Base-by-base conservation (phyloP, 164 flowering plant species). In the Litsea cubeba region DNA sequence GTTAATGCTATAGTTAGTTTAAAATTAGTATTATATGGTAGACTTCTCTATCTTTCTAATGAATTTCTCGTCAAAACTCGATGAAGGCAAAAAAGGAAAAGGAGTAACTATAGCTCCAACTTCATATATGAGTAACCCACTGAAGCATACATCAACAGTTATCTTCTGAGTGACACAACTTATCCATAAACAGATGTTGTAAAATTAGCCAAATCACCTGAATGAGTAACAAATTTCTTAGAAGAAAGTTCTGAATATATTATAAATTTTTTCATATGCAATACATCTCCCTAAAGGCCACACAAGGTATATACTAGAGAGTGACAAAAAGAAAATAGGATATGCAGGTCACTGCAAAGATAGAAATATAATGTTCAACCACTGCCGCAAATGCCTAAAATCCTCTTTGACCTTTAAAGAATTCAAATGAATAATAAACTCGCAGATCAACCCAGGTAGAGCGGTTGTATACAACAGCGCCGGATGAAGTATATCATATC, bases 341-440 rank as follows among this genome's bases (percentile, higher is more conserved):
- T 28, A 28, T 35, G 25, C 62, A 17, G 5, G 4, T 15, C 62
- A 66, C 28, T 32, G 18, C n/a, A 62, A 32, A 62, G 12, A 64
- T 23, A 32, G 64, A 68, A 17, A 40, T 12, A 50, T 8, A 28
- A 68, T 66, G 72, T 72, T 46, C 64, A 62, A 54, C 65, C 63
- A 28, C 8, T 69, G 73, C 76, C 76, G 65, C 26, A 72, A 72
- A 58, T 10, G 51, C 24, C 73, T 69, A 50, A 50, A 70, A 49
- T 50, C 15, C 18, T 49, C 28, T 30, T 58, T 11, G 40, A 49
- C 46, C 10, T 62, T 49, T 24, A 72, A 72, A 63, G 70, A 62
- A 62, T 71, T 62, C 71, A 65, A 30, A 46, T 35, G 76, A 65
- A 65, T 50, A 22, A 69, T 11, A 32, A 3, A 35, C 10, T 40